phyloP scores from a whole-genome alignment of 1,284 basidiomycete species.

The Schizopora paradoxa region DNA sequence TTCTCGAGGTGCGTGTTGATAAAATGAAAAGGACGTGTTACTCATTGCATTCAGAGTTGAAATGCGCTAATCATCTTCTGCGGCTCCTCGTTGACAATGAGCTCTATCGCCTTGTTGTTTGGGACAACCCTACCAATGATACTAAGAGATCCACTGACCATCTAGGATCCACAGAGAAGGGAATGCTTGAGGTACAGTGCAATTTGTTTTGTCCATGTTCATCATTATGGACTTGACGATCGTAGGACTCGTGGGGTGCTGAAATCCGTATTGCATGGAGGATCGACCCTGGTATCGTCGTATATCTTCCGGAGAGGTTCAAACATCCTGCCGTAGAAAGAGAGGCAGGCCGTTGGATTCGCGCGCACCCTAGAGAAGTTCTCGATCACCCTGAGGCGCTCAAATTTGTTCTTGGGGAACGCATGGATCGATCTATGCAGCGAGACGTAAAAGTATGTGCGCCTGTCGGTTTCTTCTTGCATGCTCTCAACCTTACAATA shows the following conservation, averaged over 20 bases:
- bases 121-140: constrained; percentile 87
- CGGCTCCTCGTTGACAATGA: constrained; percentile 88
- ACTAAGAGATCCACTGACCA: constrained; percentile 61
- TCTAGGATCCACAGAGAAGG: constrained; percentile 49
- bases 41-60: constrained; percentile 27
- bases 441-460: constrained; percentile 68
- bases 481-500: constrained; percentile 31
- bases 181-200: constrained; percentile 50
- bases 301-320: constrained; percentile 86
- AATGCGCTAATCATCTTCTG: constrained; percentile 66
- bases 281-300: constrained; percentile 75
- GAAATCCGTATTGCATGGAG: constrained; percentile 79
- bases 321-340: constrained; percentile 54
- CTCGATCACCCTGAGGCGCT: constrained; percentile 79
- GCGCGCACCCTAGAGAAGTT: constrained; percentile 66
- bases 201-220: neutral
- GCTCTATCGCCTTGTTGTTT: constrained; percentile 80
- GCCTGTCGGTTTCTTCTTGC: neutral
- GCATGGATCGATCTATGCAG: constrained; percentile 47
- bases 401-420: constrained; percentile 74
- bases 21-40: constrained; percentile 45
- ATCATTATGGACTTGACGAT: constrained; percentile 10
- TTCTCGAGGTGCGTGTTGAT: constrained; percentile 13
- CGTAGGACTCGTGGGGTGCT: constrained; percentile 63
- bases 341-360: constrained; percentile 77